Percentiles rank a stretch among this genome's conserved stretches.
Conservation (phyloP, 2,329 filamentous ascomycete genomes). For the Phialocephala sp. region DNA sequence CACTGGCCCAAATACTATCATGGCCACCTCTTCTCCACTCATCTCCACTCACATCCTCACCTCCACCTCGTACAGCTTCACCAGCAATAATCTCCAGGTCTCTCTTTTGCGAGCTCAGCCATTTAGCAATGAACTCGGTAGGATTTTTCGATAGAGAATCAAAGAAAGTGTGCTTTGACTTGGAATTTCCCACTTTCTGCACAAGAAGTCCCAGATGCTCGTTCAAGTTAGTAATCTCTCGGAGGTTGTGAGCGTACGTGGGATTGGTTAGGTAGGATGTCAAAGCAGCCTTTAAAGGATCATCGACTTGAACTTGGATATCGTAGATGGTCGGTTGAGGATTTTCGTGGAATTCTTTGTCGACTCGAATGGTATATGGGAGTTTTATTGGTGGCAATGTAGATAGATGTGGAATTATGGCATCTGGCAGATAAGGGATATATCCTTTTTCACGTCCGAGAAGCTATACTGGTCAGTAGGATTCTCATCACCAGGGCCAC, state of each 20-base stretch:
- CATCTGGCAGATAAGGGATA: conserved; percentile 85
- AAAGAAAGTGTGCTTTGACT: conserved; percentile 91
- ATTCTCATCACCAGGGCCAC: neutral
- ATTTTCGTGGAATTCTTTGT: conserved; percentile 78
- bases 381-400: conserved; percentile 83
- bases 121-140: conserved; percentile 81
- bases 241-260: conserved; percentile 72
- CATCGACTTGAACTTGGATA: conserved; percentile 81
- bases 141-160: conserved; percentile 80
- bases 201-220: conserved; percentile 84
- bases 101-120: conserved; percentile 87
- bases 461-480: conserved; percentile 55
- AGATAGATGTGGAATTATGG: conserved; percentile 77
- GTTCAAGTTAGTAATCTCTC: conserved; percentile 78
- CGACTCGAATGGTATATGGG: conserved; percentile 91
- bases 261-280: conserved; percentile 71
- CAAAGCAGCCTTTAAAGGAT: conserved; percentile 75
- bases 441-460: conserved; percentile 76
- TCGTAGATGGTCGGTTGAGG: conserved; percentile 88
- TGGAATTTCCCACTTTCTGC: conserved; percentile 82
- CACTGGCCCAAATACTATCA: conserved; percentile 67
- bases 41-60: conserved; percentile 60
- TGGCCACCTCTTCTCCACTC: conserved; percentile 72
- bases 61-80: conserved; percentile 56
- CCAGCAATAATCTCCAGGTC: conserved; percentile 41